These are phyloP conservation scores for Debaryomycetaceae sp. DNA, from an alignment of 1,139 yeast genomes.

Conservation along the genomic window DNA sequence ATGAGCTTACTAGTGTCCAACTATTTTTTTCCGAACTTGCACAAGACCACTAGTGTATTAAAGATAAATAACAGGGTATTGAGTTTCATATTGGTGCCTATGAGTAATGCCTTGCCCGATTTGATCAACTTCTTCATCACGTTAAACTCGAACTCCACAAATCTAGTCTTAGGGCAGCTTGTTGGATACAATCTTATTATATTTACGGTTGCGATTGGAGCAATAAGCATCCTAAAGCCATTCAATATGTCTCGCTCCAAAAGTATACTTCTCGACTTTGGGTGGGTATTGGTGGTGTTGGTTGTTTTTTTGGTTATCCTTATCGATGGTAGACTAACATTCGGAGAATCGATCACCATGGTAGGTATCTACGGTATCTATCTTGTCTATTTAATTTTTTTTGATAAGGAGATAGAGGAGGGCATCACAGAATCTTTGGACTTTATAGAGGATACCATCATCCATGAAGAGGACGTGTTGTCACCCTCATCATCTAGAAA, in stretches of 20 bases:
- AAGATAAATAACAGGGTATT: conserved; percentile 29
- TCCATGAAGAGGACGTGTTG: background rate
- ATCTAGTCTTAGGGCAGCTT: conserved; percentile 40
- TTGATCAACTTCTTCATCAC: conserved; percentile 35
- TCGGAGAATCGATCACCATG: conserved; percentile 46
- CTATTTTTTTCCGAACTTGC: conserved; percentile 30
- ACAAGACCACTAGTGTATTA: conserved; percentile 23
- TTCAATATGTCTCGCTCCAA: conserved; percentile 18
- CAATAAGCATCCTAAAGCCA: conserved; percentile 27
- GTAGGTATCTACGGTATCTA: conserved; percentile 34
- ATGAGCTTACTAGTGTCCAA: conserved; percentile 37
- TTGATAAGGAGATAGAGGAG: conserved; percentile 16
- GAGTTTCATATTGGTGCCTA: conserved; percentile 36
- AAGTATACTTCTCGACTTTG: conserved; percentile 26
- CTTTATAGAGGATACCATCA: conserved; percentile 15
- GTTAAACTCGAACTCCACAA: conserved; percentile 26
- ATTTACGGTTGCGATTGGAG: conserved; percentile 35
- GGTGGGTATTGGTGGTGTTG: conserved; percentile 34
- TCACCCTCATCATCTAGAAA: conserved; percentile 1
- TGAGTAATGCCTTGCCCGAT: conserved; percentile 41
- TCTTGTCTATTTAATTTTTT: conserved; percentile 25
- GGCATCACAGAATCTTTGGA: conserved; percentile 16
- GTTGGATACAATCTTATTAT: conserved; percentile 38
- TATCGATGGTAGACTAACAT: conserved; percentile 48
- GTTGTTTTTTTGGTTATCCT: conserved; percentile 40